Percentiles rank a stretch among this genome's conserved stretches.
Evolutionary conservation across 2,329 filamentous ascomycete genomes (phyloP).

Genomic region (Pseudocercospora fuligena): DNA sequence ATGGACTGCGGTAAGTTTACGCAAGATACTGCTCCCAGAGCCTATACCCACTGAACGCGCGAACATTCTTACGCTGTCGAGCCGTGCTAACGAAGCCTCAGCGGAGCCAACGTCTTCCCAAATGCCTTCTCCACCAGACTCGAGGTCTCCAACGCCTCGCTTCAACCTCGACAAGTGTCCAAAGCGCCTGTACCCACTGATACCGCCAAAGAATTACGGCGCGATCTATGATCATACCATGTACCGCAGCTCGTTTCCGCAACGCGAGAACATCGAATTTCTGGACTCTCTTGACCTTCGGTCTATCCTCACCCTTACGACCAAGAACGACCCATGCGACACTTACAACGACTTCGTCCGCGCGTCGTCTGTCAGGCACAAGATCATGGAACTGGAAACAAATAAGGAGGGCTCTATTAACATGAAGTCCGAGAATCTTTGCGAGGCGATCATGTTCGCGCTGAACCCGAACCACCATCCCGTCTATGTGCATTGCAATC

Average conservation of each 20-base stretch:
- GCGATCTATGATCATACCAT: constrained; percentile 72
- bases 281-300: constrained; percentile 71
- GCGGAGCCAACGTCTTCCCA: constrained; percentile 26
- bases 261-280: constrained; percentile 71
- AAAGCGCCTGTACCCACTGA: constrained; percentile 44
- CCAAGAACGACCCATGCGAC: constrained; percentile 48
- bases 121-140: constrained; percentile 35
- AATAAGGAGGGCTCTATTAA: constrained; percentile 74
- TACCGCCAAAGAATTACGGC: constrained; percentile 75
- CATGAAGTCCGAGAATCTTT: constrained; percentile 70
- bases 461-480: constrained; percentile 77
- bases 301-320: constrained; percentile 70
- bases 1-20: constrained; percentile 3
- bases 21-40: too few relatives aligned
- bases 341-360: constrained; percentile 65
- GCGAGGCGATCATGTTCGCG: constrained; percentile 71
- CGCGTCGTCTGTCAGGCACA: constrained; percentile 70
- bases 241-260: constrained; percentile 82
- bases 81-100: background rate
- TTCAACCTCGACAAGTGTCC: constrained; percentile 33
- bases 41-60: too few relatives aligned
- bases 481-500: constrained; percentile 88
- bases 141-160: constrained; percentile 29
- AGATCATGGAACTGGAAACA: constrained; percentile 78
- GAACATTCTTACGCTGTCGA: background rate